Percentiles rank a stretch among this genome's conserved stretches.
phyloP scores from a whole-genome alignment of 768 basidiomycete genomes.

The Chalciporus piperatus region DNA sequence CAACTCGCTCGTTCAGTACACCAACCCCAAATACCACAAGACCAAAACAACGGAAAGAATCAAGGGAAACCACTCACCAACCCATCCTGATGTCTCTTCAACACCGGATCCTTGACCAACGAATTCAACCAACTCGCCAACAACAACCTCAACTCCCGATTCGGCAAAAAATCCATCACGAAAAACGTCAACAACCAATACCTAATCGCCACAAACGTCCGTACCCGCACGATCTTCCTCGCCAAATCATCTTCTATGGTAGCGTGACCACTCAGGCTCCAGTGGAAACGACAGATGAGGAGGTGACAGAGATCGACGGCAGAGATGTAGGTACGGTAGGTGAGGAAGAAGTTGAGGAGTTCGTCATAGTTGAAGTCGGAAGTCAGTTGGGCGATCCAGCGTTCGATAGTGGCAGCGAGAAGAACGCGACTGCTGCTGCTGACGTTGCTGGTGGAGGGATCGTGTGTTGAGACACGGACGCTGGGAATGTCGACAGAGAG shows the following conservation, averaged over 20 bases:
- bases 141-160: constrained; percentile 68
- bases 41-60: not conserved
- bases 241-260: constrained; percentile 61
- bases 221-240: constrained; percentile 75
- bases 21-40: not conserved
- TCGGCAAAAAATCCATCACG: constrained; percentile 80
- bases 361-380: constrained; percentile 85
- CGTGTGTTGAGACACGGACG: constrained; percentile 20
- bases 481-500: constrained; percentile 28
- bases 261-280: constrained; percentile 55
- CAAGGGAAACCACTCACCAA: constrained; percentile 47
- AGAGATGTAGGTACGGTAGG: constrained; percentile 82
- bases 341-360: constrained; percentile 86
- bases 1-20: constrained; percentile 4
- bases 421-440: constrained; percentile 42
- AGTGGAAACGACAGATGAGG: constrained; percentile 84
- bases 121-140: constrained; percentile 81
- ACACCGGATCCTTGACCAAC: constrained; percentile 66
- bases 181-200: constrained; percentile 94
- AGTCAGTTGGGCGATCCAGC: constrained; percentile 90
- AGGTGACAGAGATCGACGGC: constrained; percentile 79
- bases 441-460: constrained; percentile 28
- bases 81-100: constrained; percentile 66
- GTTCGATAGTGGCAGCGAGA: constrained; percentile 89
- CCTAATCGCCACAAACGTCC: constrained; percentile 86